Base-by-base conservation (phyloP, 768 basidiomycete genomes). In the Phylloporus sp. region DNA sequence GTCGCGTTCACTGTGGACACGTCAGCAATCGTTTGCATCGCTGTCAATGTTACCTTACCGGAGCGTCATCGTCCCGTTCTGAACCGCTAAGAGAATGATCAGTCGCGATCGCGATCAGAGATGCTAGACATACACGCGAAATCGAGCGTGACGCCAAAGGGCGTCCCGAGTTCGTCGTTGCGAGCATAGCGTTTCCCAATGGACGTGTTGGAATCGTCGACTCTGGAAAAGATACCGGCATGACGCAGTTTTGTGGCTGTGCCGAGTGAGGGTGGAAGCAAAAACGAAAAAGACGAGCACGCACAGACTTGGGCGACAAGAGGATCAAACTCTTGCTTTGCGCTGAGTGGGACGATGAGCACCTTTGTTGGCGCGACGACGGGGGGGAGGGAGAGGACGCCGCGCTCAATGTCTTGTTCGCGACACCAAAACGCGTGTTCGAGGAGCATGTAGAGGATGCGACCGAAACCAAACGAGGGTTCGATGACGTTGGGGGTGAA, bases 401-500 rank as follows among this genome's bases (percentile, higher is more conserved):
- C 87, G 57, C 95, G 87, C 52, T 92, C 88, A 22, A 89, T 72
- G 65, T 97, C 95, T 59, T 89, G 81, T 61, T 91, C 93, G 63
- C 96, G 82, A 49, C 80, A 80, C 96, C 95, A 98, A 76, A 85
- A 99, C 58, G 80, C 82, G 73, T 98, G 96, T 67, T 99, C 96
- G 27, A 99, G 81, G 42, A 98, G 75, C 23, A 81, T 82, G 67
- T 97, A 97, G 37, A 97, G 74, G 59, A 98, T 96, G 44, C 95
- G 91, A 44, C 95, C 95, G 55, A 98, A 81, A 49, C 96, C 95
- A 69, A 97, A 96, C 5, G 96, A 99, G 20, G 96, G 94, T 66
- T 97, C 95, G 65, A 98, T 95, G 67, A 99, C 96, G 68, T 97
- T 98, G 29, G 95, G 96, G 45, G 83, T 91, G 70, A 79, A 96